Evolutionary conservation across 768 basidiomycete species (phyloP), one percentile per base, ranked within the genome.

Genomic region (Agrocybe pediades): DNA sequence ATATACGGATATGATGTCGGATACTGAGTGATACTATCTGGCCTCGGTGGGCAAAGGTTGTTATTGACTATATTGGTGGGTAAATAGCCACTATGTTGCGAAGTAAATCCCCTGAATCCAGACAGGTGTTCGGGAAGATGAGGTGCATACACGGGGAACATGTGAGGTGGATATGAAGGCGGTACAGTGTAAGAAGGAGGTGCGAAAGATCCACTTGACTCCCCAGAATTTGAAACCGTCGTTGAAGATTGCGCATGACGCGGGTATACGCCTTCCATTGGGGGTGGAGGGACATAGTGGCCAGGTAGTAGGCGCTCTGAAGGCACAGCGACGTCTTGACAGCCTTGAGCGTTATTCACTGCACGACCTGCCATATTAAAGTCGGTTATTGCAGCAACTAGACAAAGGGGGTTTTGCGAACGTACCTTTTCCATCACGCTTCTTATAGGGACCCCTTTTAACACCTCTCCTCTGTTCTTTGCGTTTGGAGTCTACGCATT

Each of bases 381-480:
- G 67, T 69, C 52, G 62, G 66, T n/a, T n/a, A n/a, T n/a, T n/a
- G n/a, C n/a, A n/a, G n/a, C n/a, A n/a, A n/a, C n/a, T n/a, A n/a
- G n/a, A n/a, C n/a, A n/a, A n/a, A n/a, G n/a, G n/a, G n/a, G n/a
- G n/a, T n/a, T n/a, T n/a, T 46, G 45, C 50, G 51, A 51, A 60
- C 57, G 46, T 67, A 90, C 89, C 83, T 82, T 87, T 90, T 82
- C 83, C 85, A 88, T 90, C 89, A 85, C 88, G 89, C 85, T 92
- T 92, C 90, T 92, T 92, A 87, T 92, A 92, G 71, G 90, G 90
- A 41, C 90, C 90, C 65, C 90, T 75, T 77, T 91, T 92, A 61
- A 90, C 80, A 60, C 90, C 90, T 68, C 90, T 91, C 70, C 90
- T 91, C 65, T 93, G 82, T 73, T 96, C 93, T 76, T 95, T 96